Base-by-base conservation (phyloP, 768 basidiomycete genomes). In the Suillus subluteus region DNA sequence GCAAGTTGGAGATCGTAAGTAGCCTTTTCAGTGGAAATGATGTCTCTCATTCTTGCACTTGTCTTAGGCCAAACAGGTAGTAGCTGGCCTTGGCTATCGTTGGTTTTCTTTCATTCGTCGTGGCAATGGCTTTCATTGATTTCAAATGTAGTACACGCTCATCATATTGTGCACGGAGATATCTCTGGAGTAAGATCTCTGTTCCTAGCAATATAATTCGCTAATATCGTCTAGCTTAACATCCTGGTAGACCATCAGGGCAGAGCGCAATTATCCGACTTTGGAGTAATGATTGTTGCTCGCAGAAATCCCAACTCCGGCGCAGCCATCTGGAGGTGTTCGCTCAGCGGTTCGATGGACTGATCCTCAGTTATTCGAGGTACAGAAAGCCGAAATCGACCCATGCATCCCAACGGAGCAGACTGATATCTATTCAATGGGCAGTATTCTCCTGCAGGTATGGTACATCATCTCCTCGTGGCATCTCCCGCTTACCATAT, bases 1-100 rank as follows among this genome's bases (percentile, higher is more conserved):
- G 66, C 43, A 59, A 68, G 13, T 58, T 73, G 15, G 38, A 64
- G 18, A 26, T 75, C 23, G 74, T 74, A 15, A 32, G 73, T 56
- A n/a, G 32, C 21, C 11, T 21, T 56, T 54, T 35, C 6, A 11
- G 3, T 13, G 21, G 18, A 21, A 35, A 35, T 35, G 30, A n/a
- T 16, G 6, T 41, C n/a, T 52, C 15, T 43, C 40, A 41, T 30
- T 9, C 23, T 37, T 13, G 35, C 4, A 18, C n/a, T 12, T 26
- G 26, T n/a, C 7, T 40, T 56, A 66, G 62, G 61, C 66, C 38
- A 30, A 15, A 40, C 52, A 46, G 3, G 55, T 68, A 8, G 65
- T 56, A 3, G 48, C 32, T 44, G 65, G 65, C 6, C 35, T 66
- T 6, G 54, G 62, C 6, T 66, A 68, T 23, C 32, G 62, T 68